Percentiles rank a stretch among this genome's conserved stretches.
phyloP scores from a whole-genome alignment of 805 yeast species.

The Kregervanrija fluxuum region DNA sequence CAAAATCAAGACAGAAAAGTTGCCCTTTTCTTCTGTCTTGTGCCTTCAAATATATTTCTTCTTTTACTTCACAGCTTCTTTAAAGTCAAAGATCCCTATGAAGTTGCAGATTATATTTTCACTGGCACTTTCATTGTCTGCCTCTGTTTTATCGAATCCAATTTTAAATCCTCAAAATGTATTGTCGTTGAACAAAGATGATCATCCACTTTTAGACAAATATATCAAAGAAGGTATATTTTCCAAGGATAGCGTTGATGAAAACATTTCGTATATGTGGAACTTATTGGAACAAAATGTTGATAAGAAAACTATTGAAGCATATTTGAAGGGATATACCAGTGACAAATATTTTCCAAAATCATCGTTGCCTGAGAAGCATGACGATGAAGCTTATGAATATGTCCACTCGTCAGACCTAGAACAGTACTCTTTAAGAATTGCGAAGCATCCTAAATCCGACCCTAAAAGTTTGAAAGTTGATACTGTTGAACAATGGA shows the following conservation, averaged over 20 bases:
- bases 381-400: neutral
- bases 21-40: no score
- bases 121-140: no score
- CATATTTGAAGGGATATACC: neutral
- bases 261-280: conserved; percentile 9
- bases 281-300: conserved; percentile 6
- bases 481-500: conserved; percentile 73
- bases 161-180: conserved; percentile 3
- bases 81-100: no score
- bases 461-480: conserved; percentile 66
- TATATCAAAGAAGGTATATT: conserved; percentile 7
- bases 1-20: no score
- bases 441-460: conserved; percentile 8
- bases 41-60: no score
- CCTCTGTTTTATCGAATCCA: conserved; percentile 1
- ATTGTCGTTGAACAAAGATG: neutral
- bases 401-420: conserved; percentile 7
- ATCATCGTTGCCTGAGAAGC: neutral
- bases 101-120: no score
- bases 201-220: conserved; percentile 6
- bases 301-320: neutral
- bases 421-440: conserved; percentile 20
- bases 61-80: no score
- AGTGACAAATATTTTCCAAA: conserved; percentile 1
- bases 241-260: neutral